Evolutionary conservation across 345 rosid genomes (phyloP), one percentile per base, ranked within the genome.

Genomic region (Gossypium mustelinum): DNA sequence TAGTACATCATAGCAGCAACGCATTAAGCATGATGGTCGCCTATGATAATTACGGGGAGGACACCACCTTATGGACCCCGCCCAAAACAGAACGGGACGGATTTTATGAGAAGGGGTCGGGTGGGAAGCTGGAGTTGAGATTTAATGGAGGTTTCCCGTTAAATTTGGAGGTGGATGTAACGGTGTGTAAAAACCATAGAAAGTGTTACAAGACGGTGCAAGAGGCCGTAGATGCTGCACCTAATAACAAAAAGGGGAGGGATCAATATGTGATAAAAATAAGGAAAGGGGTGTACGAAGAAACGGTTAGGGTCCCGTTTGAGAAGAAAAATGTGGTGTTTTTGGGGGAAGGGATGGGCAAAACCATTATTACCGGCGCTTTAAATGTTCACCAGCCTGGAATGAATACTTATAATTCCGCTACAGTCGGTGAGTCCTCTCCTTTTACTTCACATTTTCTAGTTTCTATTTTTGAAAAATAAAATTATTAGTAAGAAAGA

Each of bases 21-120:
- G 94, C 97, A 0, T 66, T 92, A 51, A 81, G 92, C 78, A 89
- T 94, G 97, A 79, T 89, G 73, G 62, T 72, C 0, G 78, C 95
- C 2, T 91, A 83, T 78, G 95, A 89, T 54, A 67, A 85, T 18
- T 85, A 56, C 55, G 97, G 97, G 0, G 79, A 81, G 2, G 61
- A 82, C 25, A 67, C 83, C 13, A 62, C 48, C 7, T 80, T 80
- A 24, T 92, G 98, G 98, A 66, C 57, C 44, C 82, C 80, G 1
- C 97, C 98, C 4, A 64, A 20, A 76, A 94, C 98, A 8, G 98
- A 95, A 78, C 86, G 98, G 0, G 87, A 83, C 77, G 97, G 98
- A 58, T 88, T 88, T 44, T 89, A 89, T 90, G 91, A 85, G 39
- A 76, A 55, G 44, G 80, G 70, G 76, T 73, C 86, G 22, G 80